Conservation (phyloP, 169 alveolate genomes). For the Plasmodium falciparum region DNA sequence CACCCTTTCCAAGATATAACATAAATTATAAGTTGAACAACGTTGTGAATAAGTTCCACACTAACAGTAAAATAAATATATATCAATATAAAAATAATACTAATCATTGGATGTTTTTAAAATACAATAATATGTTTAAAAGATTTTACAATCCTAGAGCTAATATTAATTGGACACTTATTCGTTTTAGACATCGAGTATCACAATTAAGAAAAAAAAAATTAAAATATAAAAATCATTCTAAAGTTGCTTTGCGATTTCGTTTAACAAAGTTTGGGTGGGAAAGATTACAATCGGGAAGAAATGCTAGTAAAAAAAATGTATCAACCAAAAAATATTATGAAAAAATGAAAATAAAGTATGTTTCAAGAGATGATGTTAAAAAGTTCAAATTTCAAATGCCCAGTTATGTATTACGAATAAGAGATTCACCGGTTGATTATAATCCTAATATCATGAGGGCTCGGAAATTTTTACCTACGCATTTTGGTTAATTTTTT, state of each 20-base stretch:
- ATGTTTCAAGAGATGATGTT: constrained; percentile 83
- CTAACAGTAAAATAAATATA: constrained; percentile 6
- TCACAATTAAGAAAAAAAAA: constrained; percentile 80
- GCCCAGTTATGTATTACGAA: constrained; percentile 83
- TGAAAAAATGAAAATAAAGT: constrained; percentile 83
- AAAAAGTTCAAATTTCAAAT: constrained; percentile 82
- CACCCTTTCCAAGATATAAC: constrained; percentile 6
- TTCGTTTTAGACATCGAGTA: constrained; percentile 79
- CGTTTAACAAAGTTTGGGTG: constrained; percentile 87
- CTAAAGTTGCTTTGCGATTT: constrained; percentile 83
- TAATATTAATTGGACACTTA: constrained; percentile 81
- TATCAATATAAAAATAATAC: background rate
- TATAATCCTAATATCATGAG: constrained; percentile 84
- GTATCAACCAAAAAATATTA: constrained; percentile 77
- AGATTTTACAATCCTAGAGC: constrained; percentile 56
- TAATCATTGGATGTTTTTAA: background rate
- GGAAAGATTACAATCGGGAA: constrained; percentile 84
- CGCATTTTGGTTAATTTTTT: constrained; percentile 77
- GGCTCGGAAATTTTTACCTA: constrained; percentile 75
- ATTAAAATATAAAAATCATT: constrained; percentile 83
- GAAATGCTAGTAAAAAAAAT: constrained; percentile 80
- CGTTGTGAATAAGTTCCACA: background rate
- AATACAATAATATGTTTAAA: constrained; percentile 5
- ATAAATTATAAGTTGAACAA: constrained; percentile 3
- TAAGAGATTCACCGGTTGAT: constrained; percentile 84